Base-by-base conservation (phyloP, 2,329 filamentous ascomycete genomes). In the Elsinoe ampelina region DNA sequence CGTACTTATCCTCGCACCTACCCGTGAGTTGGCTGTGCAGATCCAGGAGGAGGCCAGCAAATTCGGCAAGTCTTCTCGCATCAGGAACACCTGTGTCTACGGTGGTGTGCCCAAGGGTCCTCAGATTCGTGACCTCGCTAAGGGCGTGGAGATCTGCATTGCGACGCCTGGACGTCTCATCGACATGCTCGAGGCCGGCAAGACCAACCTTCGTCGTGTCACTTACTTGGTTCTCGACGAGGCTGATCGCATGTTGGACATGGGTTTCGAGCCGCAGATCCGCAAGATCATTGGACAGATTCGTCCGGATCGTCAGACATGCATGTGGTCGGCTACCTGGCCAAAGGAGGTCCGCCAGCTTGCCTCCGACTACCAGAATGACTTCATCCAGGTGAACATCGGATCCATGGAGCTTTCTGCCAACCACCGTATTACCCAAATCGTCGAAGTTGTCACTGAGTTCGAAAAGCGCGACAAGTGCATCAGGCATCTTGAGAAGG, bases 301-400 rank as follows among this genome's bases (percentile, higher is more conserved):
- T 74, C 89, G 93, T 65, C 93, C 93, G 55, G 93, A 98, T 72
- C 86, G 93, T 80, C 93, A 98, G 75, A 98, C 93, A 61, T 93
- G 93, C 79, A 95, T 98, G 90, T 98, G 92, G 89, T 98, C 93
- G 60, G 93, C 93, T 65, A 98, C 93, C 5, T 98, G 93, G 91
- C 93, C 93, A 68, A 96, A 96, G 81, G 92, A 97, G 73, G 92
- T 98, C 65, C 89, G 92, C 68, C 87, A 91, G 70, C 80, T 97
- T 66, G 92, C 91, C 57, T 78, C 85, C 54, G 91, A 96, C 71
- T 96, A 93, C 79, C 82, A 95, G 67, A 85, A 87, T 66, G 87
- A 98, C 72, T 97, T 93, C 75, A 97, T 97, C 67, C 93, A 98
- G 77, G 93, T 97, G 76, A 97, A 97, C 77, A 93, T 96, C 68